A percentile compares a stretch with the other conserved stretches of the same genome.
Evolutionary conservation across 2,329 filamentous ascomycete species (phyloP).

Genomic region (Emericellopsis cladophorae): DNA sequence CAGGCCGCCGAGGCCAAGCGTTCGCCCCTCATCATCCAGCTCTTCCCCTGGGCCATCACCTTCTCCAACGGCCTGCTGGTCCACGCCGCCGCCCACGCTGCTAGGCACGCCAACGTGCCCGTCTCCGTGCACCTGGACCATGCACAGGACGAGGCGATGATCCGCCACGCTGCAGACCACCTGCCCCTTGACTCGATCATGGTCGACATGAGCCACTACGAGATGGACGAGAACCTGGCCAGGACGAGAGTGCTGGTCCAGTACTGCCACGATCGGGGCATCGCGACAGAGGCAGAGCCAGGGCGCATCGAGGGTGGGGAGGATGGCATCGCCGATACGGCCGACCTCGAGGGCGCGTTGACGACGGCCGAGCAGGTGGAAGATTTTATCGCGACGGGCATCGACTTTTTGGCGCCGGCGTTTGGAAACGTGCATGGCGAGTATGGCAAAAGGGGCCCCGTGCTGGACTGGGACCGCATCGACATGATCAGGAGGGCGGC

Average conservation of each 20-base stretch:
- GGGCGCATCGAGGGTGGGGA: conserved; percentile 52
- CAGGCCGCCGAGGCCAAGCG: conserved; percentile 54
- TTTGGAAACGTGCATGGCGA: conserved; percentile 63
- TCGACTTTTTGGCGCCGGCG: conserved; percentile 61
- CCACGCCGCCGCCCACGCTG: conserved; percentile 39
- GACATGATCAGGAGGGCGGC: conserved; percentile 15
- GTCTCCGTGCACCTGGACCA: conserved; percentile 54
- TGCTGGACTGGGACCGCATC: conserved; percentile 41
- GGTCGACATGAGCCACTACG: conserved; percentile 66
- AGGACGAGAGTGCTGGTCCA: conserved; percentile 7
- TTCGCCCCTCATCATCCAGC: conserved; percentile 53
- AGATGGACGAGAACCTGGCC: conserved; percentile 55
- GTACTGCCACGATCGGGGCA: conserved; percentile 4
- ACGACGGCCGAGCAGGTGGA: conserved; percentile 57
- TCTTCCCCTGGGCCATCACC: conserved; percentile 59
- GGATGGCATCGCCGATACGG: conserved; percentile 54
- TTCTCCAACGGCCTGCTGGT: conserved; percentile 46
- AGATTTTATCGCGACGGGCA: conserved; percentile 57
- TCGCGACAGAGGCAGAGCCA: conserved; percentile 12
- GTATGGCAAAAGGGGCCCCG: conserved; percentile 26
- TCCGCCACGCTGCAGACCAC: conserved; percentile 38
- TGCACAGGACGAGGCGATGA: conserved; percentile 45
- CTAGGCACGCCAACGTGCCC: conserved; percentile 40
- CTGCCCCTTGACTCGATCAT: conserved; percentile 58
- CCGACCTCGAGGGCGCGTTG: conserved; percentile 31